A percentile compares a stretch with the other conserved stretches of the same genome.
phyloP scores from a whole-genome alignment of 2,329 filamentous ascomycete species.

The Aspergillus glaucus region DNA sequence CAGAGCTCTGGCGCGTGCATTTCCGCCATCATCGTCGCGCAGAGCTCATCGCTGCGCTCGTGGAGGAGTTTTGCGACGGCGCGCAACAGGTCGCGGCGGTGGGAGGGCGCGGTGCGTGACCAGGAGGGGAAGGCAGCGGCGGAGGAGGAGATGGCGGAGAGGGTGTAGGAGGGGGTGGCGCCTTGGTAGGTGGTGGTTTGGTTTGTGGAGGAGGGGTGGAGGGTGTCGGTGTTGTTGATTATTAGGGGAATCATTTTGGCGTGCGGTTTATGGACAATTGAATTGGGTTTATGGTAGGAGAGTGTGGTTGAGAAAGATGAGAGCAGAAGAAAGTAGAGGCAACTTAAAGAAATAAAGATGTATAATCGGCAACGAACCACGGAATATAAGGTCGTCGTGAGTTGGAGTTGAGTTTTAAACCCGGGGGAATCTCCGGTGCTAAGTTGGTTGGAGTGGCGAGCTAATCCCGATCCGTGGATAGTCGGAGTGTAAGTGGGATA shows the following conservation, averaged over 20 bases:
- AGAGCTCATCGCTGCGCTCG: not conserved
- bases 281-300: too few relatives aligned
- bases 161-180: not conserved
- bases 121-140: not conserved
- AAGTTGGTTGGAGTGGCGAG: too few relatives aligned
- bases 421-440: too few relatives aligned
- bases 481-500: too few relatives aligned
- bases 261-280: not conserved
- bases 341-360: too few relatives aligned
- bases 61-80: not conserved
- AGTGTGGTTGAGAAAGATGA: too few relatives aligned
- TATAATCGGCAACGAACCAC: too few relatives aligned
- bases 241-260: not conserved
- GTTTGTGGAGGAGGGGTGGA: not conserved
- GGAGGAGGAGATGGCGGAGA: not conserved
- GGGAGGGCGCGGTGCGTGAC: not conserved
- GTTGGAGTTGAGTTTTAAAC: too few relatives aligned
- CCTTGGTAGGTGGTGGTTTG: not conserved
- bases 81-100: not conserved
- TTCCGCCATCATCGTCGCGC: not conserved
- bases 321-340: too few relatives aligned
- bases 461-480: too few relatives aligned
- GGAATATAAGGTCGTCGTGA: too few relatives aligned
- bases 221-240: not conserved
- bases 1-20: not conserved